Conservation (phyloP, 192 early-diverging fungal species). For the Anaeromyces robustus region DNA sequence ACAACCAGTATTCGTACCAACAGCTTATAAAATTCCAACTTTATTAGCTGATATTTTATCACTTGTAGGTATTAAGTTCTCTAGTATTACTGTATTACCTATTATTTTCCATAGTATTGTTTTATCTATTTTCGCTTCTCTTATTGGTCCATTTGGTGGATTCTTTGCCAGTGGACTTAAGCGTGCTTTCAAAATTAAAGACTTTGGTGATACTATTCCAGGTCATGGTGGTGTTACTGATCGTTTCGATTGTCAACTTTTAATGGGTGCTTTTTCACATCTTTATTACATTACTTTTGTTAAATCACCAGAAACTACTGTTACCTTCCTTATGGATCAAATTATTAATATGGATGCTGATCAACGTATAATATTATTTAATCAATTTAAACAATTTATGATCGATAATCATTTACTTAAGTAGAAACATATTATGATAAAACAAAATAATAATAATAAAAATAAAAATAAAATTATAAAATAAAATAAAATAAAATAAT, state of each 20-base stretch:
- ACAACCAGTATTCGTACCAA: conserved; percentile 44
- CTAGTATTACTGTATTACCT: conserved; percentile 55
- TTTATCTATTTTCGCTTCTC: conserved; percentile 78
- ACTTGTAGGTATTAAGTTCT: background rate
- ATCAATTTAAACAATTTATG: background rate
- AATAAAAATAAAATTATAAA: too few relatives aligned
- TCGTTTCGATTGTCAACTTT: conserved; percentile 95
- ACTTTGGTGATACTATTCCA: conserved; percentile 91
- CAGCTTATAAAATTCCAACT: conserved; percentile 22
- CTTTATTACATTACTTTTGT: conserved; percentile 77
- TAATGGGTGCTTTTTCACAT: conserved; percentile 87
- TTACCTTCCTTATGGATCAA: background rate
- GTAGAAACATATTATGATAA: too few relatives aligned
- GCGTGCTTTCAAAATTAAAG: conserved; percentile 93
- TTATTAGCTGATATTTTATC: background rate
- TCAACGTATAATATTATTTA: background rate
- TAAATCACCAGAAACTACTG: conserved; percentile 1
- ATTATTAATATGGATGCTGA: background rate
- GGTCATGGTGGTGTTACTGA: conserved; percentile 96
- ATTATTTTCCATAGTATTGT: conserved; percentile 77
- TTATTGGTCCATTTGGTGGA: conserved; percentile 94
- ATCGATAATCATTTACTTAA: too few relatives aligned
- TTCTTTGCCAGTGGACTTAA: conserved; percentile 96
- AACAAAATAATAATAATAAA: too few relatives aligned
- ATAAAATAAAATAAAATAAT: too few relatives aligned